Conservation (phyloP, 768 basidiomycete species). For the Roridomyces roridus region DNA sequence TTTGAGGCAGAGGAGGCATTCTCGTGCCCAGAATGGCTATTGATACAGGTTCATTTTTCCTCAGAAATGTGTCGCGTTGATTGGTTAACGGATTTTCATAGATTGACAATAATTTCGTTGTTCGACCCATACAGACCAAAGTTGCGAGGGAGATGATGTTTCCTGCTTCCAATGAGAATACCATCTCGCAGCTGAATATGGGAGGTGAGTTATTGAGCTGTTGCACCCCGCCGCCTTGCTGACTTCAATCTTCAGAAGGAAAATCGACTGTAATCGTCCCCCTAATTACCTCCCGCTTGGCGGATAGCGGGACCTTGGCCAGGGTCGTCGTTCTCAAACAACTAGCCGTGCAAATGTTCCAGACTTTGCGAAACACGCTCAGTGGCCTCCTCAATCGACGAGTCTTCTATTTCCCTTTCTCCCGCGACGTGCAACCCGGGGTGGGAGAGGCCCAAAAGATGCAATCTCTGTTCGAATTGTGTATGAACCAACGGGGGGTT, state of each 20-base stretch:
- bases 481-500: slow-evolving; percentile 46
- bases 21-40: slow-evolving; percentile 45
- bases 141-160: slow-evolving; percentile 30
- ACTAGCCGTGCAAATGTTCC: slow-evolving; percentile 54
- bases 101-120: slow-evolving; percentile 52
- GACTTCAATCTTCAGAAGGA: background rate
- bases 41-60: slow-evolving; percentile 48
- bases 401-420: slow-evolving; percentile 57
- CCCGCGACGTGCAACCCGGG: slow-evolving; percentile 41
- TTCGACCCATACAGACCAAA: slow-evolving; percentile 45
- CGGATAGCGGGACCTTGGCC: slow-evolving; percentile 49
- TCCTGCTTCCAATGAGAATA: slow-evolving; percentile 42
- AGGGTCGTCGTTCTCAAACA: slow-evolving; percentile 58
- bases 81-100: slow-evolving; percentile 28
- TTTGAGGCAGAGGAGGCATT: slow-evolving; percentile 14
- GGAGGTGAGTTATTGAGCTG: slow-evolving; percentile 53
- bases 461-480: slow-evolving; percentile 40
- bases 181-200: slow-evolving; percentile 60
- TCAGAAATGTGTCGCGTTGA: too few species aligned
- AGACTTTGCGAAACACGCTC: slow-evolving; percentile 48
- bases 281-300: slow-evolving; percentile 43
- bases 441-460: slow-evolving; percentile 32
- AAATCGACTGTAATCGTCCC: slow-evolving; percentile 50
- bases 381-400: slow-evolving; percentile 52
- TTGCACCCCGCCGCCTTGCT: too few species aligned